A percentile compares a stretch with the other conserved stretches of the same genome.
Conservation (phyloP, 116 monocot genomes). For the Trichopus zeylanicus region DNA sequence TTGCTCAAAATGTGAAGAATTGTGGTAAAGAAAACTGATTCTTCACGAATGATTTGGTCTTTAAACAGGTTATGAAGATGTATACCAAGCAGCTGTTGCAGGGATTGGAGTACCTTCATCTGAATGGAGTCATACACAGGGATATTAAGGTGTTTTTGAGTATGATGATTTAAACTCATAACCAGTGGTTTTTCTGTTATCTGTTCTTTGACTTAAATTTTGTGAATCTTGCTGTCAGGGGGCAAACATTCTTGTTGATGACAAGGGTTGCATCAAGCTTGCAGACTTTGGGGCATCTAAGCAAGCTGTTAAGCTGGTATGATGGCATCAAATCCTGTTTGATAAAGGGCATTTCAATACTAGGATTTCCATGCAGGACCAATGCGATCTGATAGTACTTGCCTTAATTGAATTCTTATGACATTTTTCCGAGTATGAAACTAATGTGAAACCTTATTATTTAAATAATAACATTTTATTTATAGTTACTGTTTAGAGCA, state of each 20-base stretch:
- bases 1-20: background rate
- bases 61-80: constrained; percentile 81
- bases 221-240: constrained; percentile 35
- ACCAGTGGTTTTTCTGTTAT: background rate
- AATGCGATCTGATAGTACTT: background rate
- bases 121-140: constrained; percentile 88
- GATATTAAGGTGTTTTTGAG: constrained; percentile 67
- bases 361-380: background rate
- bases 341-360: background rate
- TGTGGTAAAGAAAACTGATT: background rate
- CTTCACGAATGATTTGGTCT: background rate
- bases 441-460: background rate
- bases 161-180: too few species aligned
- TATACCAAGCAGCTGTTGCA: constrained; percentile 88
- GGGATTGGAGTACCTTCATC: constrained; percentile 95
- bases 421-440: background rate
- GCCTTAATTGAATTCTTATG: background rate
- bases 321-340: background rate
- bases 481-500: too few species aligned
- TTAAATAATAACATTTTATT: too few species aligned
- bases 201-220: background rate
- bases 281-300: constrained; percentile 99
- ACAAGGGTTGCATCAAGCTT: constrained; percentile 95
- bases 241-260: constrained; percentile 96
- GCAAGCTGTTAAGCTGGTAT: constrained; percentile 90